Percentiles rank a stretch among this genome's conserved stretches.
Evolutionary conservation across 768 basidiomycete genomes (phyloP).

Genomic region (Macrocybe gigantea): DNA sequence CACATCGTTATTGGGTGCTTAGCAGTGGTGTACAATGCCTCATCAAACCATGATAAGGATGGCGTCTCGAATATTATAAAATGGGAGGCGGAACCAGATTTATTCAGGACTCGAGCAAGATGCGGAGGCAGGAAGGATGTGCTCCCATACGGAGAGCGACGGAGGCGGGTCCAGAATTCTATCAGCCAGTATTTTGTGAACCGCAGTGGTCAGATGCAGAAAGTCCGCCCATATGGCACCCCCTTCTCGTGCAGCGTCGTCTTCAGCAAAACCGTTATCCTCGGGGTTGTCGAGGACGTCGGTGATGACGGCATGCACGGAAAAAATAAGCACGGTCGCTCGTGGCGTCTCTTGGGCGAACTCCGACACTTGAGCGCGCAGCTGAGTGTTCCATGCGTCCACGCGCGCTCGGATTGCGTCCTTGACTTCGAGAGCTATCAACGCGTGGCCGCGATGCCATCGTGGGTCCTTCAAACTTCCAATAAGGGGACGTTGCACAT

Average conservation of each 20-base stretch:
- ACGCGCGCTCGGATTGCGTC: conserved; percentile 7
- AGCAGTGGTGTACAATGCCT: no score
- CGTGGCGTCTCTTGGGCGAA: conserved; percentile 16
- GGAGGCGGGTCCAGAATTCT: not conserved
- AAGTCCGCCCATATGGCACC: conserved; percentile 32
- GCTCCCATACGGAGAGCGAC: no score
- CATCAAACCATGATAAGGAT: no score
- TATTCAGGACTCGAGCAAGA: no score
- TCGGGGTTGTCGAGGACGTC: conserved; percentile 27
- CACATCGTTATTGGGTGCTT: no score
- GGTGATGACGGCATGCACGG: conserved; percentile 20
- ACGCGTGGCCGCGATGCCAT: not conserved
- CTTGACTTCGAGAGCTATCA: not conserved
- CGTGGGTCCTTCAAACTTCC: not conserved
- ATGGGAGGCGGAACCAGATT: no score
- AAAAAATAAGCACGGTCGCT: conserved; percentile 26
- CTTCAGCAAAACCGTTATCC: conserved; percentile 22
- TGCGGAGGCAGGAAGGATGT: no score
- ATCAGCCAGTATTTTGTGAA: conserved; percentile 26
- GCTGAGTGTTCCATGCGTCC: conserved; percentile 24
- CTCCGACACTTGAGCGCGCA: conserved; percentile 13
- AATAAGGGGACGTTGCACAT: not conserved
- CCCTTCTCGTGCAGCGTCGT: conserved; percentile 19
- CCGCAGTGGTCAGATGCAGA: conserved; percentile 27
- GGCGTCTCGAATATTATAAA: no score